These are phyloP conservation scores for Imleria badia DNA, from an alignment of 768 basidiomycete species.

Conservation along the genomic window DNA sequence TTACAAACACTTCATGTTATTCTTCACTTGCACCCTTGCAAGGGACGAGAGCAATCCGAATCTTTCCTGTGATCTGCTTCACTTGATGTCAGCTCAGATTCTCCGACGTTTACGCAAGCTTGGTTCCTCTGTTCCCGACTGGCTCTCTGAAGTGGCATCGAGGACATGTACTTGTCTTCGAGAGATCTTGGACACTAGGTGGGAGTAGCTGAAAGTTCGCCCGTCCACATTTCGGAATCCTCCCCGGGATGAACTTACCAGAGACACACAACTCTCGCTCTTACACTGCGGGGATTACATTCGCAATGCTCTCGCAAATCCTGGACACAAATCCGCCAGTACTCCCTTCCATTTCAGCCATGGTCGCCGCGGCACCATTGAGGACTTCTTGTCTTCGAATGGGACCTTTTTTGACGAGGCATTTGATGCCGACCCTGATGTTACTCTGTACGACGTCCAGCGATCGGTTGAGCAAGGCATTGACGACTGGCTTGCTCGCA, in stretches of 20 bases:
- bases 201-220: conserved; percentile 32
- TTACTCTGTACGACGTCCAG: conserved; percentile 37
- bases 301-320: no score
- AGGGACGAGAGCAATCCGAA: conserved; percentile 10
- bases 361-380: no score
- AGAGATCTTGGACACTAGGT: conserved; percentile 30
- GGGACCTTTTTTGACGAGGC: conserved; percentile 1
- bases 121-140: conserved; percentile 18
- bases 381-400: no score
- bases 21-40: conserved; percentile 32
- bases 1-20: conserved; percentile 51
- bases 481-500: no score
- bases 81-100: conserved; percentile 23
- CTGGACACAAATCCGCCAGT: no score
- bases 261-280: no score
- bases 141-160: conserved; percentile 38
- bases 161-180: conserved; percentile 24
- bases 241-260: no score
- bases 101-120: conserved; percentile 19
- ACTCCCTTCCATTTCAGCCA: no score
- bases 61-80: conserved; percentile 22
- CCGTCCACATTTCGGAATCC: conserved; percentile 17
- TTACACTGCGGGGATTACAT: no score
- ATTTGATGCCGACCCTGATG: conserved; percentile 3
- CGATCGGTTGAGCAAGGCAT: no score